Conservation (phyloP, 208 protist species). For the Leishmania arabica region DNA sequence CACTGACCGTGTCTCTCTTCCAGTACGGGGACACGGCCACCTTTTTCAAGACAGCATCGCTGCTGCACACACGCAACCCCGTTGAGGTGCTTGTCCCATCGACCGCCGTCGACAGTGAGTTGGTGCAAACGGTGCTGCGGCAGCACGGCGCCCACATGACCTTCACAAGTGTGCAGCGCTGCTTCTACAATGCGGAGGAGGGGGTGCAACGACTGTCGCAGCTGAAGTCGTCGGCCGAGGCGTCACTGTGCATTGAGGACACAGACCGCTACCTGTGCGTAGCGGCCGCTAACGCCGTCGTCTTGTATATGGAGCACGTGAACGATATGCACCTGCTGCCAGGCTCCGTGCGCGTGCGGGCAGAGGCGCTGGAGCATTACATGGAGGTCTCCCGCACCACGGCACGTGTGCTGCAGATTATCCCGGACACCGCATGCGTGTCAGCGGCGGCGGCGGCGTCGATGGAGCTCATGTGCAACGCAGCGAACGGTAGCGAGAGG, state of each 20-base stretch:
- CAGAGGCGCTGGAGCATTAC: slow-evolving; percentile 71
- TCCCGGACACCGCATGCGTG: slow-evolving; percentile 24
- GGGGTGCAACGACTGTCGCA: slow-evolving; percentile 59
- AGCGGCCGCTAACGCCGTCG: slow-evolving; percentile 74
- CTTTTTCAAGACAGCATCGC: slow-evolving; percentile 69
- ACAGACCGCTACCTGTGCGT: slow-evolving; percentile 83
- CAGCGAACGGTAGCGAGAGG: not conserved
- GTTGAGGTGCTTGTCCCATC: slow-evolving; percentile 76
- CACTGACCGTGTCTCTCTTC: slow-evolving; percentile 60
- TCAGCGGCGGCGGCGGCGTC: not conserved
- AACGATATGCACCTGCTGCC: slow-evolving; percentile 75
- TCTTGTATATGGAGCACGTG: slow-evolving; percentile 73
- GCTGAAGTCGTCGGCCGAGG: slow-evolving; percentile 53
- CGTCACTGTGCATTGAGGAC: slow-evolving; percentile 42
- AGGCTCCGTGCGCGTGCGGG: slow-evolving; percentile 64
- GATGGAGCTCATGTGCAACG: not conserved
- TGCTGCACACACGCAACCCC: slow-evolving; percentile 71
- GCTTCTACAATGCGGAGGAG: slow-evolving; percentile 67
- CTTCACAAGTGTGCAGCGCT: slow-evolving; percentile 76
- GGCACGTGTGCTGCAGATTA: slow-evolving; percentile 65
- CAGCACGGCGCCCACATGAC: slow-evolving; percentile 61
- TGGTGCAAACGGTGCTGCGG: slow-evolving; percentile 63
- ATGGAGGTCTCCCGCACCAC: slow-evolving; percentile 64
- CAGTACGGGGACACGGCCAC: slow-evolving; percentile 80
- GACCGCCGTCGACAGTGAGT: slow-evolving; percentile 50